Evolutionary conservation across 768 basidiomycete genomes (phyloP).

Genomic region (Floccularia luteovirens): DNA sequence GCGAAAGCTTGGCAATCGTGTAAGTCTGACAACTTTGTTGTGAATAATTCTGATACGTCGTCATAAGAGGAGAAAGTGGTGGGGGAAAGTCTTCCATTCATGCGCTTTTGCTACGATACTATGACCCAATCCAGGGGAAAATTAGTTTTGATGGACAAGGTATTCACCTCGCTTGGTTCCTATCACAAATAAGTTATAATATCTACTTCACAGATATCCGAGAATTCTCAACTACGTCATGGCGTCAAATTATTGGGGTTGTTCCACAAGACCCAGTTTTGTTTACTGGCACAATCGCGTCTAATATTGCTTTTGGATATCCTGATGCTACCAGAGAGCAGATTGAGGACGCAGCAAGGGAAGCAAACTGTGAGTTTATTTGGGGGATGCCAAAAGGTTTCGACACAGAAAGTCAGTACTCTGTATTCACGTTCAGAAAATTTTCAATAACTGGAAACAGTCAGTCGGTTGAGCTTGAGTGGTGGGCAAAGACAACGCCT

Average conservation of each 20-base stretch:
- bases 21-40: conserved; percentile 31
- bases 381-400: conserved; percentile 93
- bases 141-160: conserved; percentile 86
- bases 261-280: conserved; percentile 93
- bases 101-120: conserved; percentile 80
- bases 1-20: conserved; percentile 90
- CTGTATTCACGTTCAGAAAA: conserved; percentile 2
- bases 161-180: conserved; percentile 19
- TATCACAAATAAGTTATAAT: not conserved
- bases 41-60: conserved; percentile 2
- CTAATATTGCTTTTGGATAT: conserved; percentile 89
- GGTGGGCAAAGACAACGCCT: conserved; percentile 80
- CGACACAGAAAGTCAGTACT: conserved; percentile 84
- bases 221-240: conserved; percentile 77
- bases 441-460: conserved; percentile 21
- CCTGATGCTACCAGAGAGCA: conserved; percentile 68
- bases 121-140: conserved; percentile 78
- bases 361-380: conserved; percentile 95
- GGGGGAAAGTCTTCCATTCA: conserved; percentile 93
- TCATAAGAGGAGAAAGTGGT: conserved; percentile 77
- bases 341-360: conserved; percentile 80
- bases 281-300: conserved; percentile 90
- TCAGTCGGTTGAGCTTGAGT: conserved; percentile 61
- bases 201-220: conserved; percentile 57
- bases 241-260: conserved; percentile 86